Evolutionary conservation across 2,329 filamentous ascomycete species (phyloP), one percentile per base, ranked within the genome.

Genomic region (Ophiostoma triangulosporum): DNA sequence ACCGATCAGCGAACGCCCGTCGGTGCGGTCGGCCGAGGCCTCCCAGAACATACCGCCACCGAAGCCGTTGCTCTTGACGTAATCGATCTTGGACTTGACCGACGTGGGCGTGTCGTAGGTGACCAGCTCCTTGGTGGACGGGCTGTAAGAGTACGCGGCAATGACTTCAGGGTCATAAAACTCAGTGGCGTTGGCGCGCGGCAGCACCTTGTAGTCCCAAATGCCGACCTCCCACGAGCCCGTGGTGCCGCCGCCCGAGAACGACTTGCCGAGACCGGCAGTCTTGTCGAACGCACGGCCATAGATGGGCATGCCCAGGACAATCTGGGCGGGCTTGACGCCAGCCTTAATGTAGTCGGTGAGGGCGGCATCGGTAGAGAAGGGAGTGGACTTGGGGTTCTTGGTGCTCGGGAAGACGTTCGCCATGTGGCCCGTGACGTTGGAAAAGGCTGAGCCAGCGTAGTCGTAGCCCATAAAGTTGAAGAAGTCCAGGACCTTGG

Each of bases 1-100:
- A 33, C 65, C 62, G 54, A 86, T 82, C 60, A 93, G 68, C 59
- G 81, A 86, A n/a, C n/a, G n/a, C n/a, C n/a, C n/a, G 20, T 74
- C 78, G 4, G 63, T 72, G 61, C 75, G 75, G 65, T 93, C 88
- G 6, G 74, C 80, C 57, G 80, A 86, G 15, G 78, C 81, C 65
- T 93, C 86, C 87, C 87, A 94, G 77, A 86, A 94, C 86, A 94
- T 91, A 29, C 77, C 81, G 22, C 87, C 88, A 4, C 82, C 86
- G 1, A 93, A 72, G 0, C 79, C 75, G 53, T 74, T 71, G 49
- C 68, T 62, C 65, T 76, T 73, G 60, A 89, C 76, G 64, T 84
- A 91, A 2, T 69, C 62, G 4, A 80, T 78, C 70, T 93, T 94
- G 58, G 69, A 63, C 50, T 68, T 65, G 29, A 81, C 73, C 60